Evolutionary conservation across 306 rosid genomes (phyloP).

Genomic region (Oxytropis ochrocephala): DNA sequence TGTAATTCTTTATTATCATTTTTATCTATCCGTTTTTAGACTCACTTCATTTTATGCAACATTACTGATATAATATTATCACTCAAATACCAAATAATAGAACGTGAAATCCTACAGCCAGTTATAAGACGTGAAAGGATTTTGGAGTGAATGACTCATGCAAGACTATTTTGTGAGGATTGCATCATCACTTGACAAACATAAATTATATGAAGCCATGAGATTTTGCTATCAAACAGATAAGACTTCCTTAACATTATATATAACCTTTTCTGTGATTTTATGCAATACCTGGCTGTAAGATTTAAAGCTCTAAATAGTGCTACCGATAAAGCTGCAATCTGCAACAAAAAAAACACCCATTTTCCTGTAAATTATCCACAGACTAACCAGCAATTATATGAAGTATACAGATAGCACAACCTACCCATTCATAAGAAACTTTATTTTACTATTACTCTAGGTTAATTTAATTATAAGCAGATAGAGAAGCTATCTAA

Average conservation of each 20-base stretch:
- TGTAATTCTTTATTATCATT: neutral
- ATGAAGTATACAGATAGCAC: neutral
- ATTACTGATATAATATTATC: neutral
- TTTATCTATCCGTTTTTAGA: neutral
- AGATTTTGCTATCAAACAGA: neutral
- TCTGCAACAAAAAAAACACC: constrained; percentile 39
- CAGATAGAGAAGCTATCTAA: neutral
- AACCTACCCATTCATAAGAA: neutral
- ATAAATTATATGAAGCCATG: neutral
- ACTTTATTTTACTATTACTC: constrained; percentile 11
- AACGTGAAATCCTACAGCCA: neutral
- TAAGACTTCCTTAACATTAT: constrained; percentile 2
- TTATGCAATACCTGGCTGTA: constrained; percentile 57
- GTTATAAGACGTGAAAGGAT: neutral
- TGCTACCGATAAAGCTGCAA: constrained; percentile 85
- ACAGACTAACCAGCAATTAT: constrained; percentile 4
- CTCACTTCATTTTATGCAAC: neutral
- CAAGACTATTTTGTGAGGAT: neutral
- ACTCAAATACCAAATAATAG: constrained; percentile 2
- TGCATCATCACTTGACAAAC: constrained; percentile 1
- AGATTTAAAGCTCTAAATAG: constrained; percentile 78
- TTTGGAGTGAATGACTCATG: constrained; percentile 10
- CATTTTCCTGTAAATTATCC: neutral
- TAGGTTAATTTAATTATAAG: neutral
- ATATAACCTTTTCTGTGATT: constrained; percentile 4